A percentile compares a stretch with the other conserved stretches of the same genome.
These are phyloP conservation scores for Paramecium bursaria DNA, from an alignment of 73 alveolate species.

Conservation along the genomic window DNA sequence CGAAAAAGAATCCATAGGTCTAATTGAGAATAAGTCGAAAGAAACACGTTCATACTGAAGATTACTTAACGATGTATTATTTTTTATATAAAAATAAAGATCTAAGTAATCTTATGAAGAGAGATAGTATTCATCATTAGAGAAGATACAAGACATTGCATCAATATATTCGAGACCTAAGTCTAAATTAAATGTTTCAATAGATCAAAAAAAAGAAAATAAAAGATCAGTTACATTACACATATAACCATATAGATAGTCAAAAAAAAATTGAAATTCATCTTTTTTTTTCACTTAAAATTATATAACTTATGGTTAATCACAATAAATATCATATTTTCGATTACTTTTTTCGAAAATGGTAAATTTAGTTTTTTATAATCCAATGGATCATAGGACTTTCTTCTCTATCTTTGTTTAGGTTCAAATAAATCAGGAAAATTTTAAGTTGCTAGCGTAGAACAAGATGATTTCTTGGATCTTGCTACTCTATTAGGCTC, in stretches of 20 bases:
- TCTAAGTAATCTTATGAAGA: slow-evolving; percentile 31
- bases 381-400: background rate
- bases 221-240: slow-evolving; percentile 19
- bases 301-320: slow-evolving; percentile 31
- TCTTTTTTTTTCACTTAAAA: slow-evolving; percentile 51
- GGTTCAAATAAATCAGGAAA: background rate
- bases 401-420: background rate
- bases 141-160: background rate
- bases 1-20: background rate
- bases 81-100: background rate
- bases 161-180: background rate
- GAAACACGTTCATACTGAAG: slow-evolving; percentile 5
- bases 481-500: background rate
- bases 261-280: too few species aligned
- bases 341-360: slow-evolving; percentile 27
- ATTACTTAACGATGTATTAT: slow-evolving; percentile 2
- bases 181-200: too few species aligned
- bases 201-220: background rate
- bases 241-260: too few species aligned
- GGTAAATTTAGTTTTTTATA: background rate
- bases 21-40: slow-evolving; percentile 6
- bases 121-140: slow-evolving; percentile 33
- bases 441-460: background rate
- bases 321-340: slow-evolving; percentile 50
- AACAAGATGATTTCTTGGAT: background rate